Conservation (phyloP, 164 flowering plant genomes). For the Paratinospora sagittata region DNA sequence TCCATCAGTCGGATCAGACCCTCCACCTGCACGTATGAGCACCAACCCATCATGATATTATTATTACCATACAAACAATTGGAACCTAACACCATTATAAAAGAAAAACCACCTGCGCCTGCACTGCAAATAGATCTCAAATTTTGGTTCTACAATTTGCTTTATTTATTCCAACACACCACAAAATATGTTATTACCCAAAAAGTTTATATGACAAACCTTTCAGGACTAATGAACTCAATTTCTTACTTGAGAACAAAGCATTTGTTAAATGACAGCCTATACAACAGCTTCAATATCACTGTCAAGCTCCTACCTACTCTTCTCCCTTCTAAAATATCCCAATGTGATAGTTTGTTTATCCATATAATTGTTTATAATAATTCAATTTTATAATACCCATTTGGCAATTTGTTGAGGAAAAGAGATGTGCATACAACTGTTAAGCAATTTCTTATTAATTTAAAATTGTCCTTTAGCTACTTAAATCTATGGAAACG, state of each 20-base stretch:
- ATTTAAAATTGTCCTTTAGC: neutral
- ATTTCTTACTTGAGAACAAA: neutral
- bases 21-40: conserved; percentile 39
- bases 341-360: neutral
- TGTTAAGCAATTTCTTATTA: neutral
- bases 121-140: neutral
- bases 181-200: neutral
- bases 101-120: neutral
- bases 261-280: neutral
- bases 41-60: neutral
- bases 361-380: neutral
- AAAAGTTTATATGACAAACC: neutral
- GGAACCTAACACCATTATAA: neutral
- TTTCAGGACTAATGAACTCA: neutral
- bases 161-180: neutral
- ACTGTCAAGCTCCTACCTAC: neutral
- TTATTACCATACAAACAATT: neutral
- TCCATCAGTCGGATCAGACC: conserved; percentile 74
- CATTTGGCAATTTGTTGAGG: neutral
- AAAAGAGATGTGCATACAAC: neutral
- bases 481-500: neutral
- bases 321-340: neutral
- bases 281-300: neutral
- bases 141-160: neutral
- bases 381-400: neutral